A percentile compares a stretch with the other conserved stretches of the same genome.
These are phyloP conservation scores for Colletotrichum melonis DNA, from an alignment of 2,329 filamentous ascomycete genomes.

Conservation along the genomic window DNA sequence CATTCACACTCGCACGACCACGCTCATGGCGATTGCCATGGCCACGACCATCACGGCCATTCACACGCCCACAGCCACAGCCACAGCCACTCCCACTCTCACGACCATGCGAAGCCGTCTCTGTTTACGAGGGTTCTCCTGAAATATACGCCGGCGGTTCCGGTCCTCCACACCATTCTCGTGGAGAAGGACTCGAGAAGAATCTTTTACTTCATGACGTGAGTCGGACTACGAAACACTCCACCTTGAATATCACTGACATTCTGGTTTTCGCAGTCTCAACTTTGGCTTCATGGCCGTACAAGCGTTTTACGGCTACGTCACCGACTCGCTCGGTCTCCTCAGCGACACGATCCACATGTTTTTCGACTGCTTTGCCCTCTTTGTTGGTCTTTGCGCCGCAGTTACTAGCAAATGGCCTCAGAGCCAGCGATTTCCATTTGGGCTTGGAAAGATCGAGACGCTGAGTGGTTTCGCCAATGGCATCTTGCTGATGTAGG, in stretches of 20 bases:
- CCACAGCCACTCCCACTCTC: slow-evolving; percentile 43
- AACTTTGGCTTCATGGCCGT: slow-evolving; percentile 97
- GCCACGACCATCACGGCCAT: slow-evolving; percentile 45
- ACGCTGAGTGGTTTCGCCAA: slow-evolving; percentile 97
- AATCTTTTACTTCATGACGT: slow-evolving; percentile 98
- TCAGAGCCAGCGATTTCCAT: slow-evolving; percentile 87
- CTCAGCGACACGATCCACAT: slow-evolving; percentile 98
- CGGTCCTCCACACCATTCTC: slow-evolving; percentile 86
- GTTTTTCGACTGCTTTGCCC: slow-evolving; percentile 97
- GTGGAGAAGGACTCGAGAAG: slow-evolving; percentile 91
- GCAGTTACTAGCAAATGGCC: slow-evolving; percentile 98
- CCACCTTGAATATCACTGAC: slow-evolving; percentile 27
- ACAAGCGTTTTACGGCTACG: slow-evolving; percentile 92
- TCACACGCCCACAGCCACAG: slow-evolving; percentile 39
- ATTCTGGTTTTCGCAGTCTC: slow-evolving; percentile 64
- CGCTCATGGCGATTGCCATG: slow-evolving; percentile 41
- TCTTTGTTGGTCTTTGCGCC: slow-evolving; percentile 89
- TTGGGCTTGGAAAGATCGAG: slow-evolving; percentile 97
- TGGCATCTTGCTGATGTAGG: slow-evolving; percentile 90
- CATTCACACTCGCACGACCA: slow-evolving; percentile 39
- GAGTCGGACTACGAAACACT: slow-evolving; percentile 45
- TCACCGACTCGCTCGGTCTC: slow-evolving; percentile 93
- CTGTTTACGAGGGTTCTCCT: slow-evolving; percentile 79
- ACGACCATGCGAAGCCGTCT: slow-evolving; percentile 65
- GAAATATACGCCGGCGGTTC: slow-evolving; percentile 75